These are phyloP conservation scores for Colletotrichum eremochloae DNA, from an alignment of 2,329 filamentous ascomycete genomes.

Conservation along the genomic window DNA sequence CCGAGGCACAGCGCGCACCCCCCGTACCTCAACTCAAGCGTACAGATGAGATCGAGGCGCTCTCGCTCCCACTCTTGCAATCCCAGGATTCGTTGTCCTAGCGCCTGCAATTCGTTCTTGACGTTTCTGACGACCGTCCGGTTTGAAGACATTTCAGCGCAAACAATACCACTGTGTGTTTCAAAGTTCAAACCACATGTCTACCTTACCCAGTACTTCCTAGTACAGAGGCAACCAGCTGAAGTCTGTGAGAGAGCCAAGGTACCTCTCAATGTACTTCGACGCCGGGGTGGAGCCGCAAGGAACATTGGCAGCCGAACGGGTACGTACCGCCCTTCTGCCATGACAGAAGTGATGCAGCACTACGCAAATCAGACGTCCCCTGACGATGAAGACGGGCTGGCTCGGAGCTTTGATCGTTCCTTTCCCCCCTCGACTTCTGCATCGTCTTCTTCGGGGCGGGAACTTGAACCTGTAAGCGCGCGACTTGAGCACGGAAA, in stretches of 20 bases:
- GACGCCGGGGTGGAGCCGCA: slow-evolving; percentile 35
- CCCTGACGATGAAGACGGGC: slow-evolving; percentile 17
- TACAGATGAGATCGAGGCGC: slow-evolving; percentile 31
- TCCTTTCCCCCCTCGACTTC: background rate
- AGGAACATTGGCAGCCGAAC: slow-evolving; percentile 26
- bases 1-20: slow-evolving; percentile 27
- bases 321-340: slow-evolving; percentile 16
- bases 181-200: slow-evolving; percentile 40
- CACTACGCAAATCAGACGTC: slow-evolving; percentile 14
- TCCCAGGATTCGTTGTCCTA: slow-evolving; percentile 17
- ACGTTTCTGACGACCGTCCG: slow-evolving; percentile 39
- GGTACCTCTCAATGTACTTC: background rate
- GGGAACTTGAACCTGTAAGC: background rate
- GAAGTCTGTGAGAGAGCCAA: slow-evolving; percentile 13
- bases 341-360: slow-evolving; percentile 8
- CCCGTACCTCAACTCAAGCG: background rate
- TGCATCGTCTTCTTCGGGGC: background rate
- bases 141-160: slow-evolving; percentile 40
- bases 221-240: slow-evolving; percentile 8
- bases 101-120: slow-evolving; percentile 25
- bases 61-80: slow-evolving; percentile 23
- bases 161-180: slow-evolving; percentile 41
- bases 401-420: background rate
- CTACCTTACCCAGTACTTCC: slow-evolving; percentile 28
- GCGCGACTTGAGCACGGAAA: background rate